phyloP scores from a whole-genome alignment of 192 early-diverging fungal species.

The Fimicolochytrium jonesii region DNA sequence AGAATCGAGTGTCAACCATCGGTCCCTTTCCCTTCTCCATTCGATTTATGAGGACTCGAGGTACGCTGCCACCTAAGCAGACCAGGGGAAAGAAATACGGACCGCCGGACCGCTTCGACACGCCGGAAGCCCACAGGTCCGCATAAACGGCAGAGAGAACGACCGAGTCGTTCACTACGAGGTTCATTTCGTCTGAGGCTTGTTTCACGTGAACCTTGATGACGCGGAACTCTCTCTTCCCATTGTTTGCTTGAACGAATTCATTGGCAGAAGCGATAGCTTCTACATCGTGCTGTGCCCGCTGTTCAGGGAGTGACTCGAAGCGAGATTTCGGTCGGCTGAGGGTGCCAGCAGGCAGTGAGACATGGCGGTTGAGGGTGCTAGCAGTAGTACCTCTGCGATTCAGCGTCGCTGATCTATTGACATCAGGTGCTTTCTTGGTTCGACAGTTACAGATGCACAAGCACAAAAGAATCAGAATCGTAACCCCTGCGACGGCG shows the following conservation, averaged over 20 bases:
- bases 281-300: background rate
- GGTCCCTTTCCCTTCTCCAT: background rate
- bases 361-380: conserved; percentile 1
- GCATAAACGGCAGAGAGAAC: conserved; percentile 30
- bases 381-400: background rate
- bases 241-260: conserved; percentile 29
- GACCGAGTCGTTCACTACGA: conserved; percentile 30
- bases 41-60: conserved; percentile 20
- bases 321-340: background rate
- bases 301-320: background rate
- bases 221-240: conserved; percentile 34
- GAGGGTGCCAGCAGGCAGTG: conserved; percentile 4
- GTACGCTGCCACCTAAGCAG: conserved; percentile 38
- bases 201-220: conserved; percentile 24
- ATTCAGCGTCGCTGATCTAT: background rate
- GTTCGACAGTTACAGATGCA: background rate
- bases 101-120: conserved; percentile 34
- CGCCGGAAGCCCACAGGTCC: conserved; percentile 41
- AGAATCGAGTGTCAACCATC: background rate
- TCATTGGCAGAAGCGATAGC: conserved; percentile 1
- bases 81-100: conserved; percentile 38
- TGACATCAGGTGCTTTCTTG: background rate
- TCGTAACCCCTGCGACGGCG: background rate
- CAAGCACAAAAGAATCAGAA: conserved; percentile 10
- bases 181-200: conserved; percentile 31